A percentile compares a stretch with the other conserved stretches of the same genome.
Evolutionary conservation across 192 early-diverging fungal genomes (phyloP).

Genomic region (Linnemannia exigua): DNA sequence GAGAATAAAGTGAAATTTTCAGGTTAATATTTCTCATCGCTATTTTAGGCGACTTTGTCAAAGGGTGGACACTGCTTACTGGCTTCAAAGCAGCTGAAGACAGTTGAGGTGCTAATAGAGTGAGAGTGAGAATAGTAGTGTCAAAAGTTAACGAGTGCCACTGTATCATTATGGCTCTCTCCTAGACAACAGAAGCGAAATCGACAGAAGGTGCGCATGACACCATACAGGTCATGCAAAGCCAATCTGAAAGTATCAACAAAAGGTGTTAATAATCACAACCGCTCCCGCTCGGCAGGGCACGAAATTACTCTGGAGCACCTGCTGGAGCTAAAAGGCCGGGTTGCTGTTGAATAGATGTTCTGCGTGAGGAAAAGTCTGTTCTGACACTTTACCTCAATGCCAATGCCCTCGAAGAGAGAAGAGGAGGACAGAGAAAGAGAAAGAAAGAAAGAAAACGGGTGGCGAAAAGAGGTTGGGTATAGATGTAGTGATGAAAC

Average conservation of each 20-base stretch:
- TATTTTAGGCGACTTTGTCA: slow-evolving; percentile 15
- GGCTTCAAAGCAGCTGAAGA: slow-evolving; percentile 8
- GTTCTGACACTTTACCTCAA: no score
- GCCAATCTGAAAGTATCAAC: slow-evolving; percentile 29
- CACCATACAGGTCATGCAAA: slow-evolving; percentile 24
- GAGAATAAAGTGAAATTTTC: slow-evolving; percentile 9
- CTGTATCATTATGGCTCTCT: slow-evolving; percentile 5
- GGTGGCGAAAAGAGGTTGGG: no score
- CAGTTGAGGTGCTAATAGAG: slow-evolving; percentile 2
- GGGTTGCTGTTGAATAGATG: slow-evolving; percentile 24
- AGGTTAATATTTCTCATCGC: not conserved
- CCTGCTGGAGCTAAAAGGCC: slow-evolving; percentile 26
- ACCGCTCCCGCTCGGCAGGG: slow-evolving; percentile 13
- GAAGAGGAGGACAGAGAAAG: no score
- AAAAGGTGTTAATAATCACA: slow-evolving; percentile 21
- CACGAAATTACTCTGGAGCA: slow-evolving; percentile 31
- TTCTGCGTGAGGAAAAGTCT: slow-evolving; percentile 1
- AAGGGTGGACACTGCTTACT: slow-evolving; percentile 5
- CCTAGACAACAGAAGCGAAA: slow-evolving; percentile 17
- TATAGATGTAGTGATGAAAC: no score
- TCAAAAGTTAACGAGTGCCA: slow-evolving; percentile 21
- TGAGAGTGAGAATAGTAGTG: slow-evolving; percentile 10
- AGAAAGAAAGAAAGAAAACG: no score
- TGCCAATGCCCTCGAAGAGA: no score
- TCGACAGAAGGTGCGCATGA: slow-evolving; percentile 22